Percentiles rank a stretch among this genome's conserved stretches.
Evolutionary conservation across 2,329 filamentous ascomycete genomes (phyloP).

Genomic region (Elsinoe perseae): DNA sequence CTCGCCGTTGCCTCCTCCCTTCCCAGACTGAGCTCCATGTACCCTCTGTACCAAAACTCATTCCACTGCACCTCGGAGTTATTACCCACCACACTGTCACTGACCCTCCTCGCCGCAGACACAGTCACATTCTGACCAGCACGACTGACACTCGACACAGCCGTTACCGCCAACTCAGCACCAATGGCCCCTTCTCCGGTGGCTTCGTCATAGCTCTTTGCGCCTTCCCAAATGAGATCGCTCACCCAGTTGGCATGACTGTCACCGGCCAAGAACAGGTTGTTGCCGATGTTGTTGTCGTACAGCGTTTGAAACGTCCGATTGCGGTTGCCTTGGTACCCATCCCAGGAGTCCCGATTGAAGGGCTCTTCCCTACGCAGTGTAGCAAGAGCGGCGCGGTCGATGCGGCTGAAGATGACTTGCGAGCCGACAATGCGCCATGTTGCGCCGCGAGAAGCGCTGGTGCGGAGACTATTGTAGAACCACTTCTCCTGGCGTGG

Average conservation of each 20-base stretch:
- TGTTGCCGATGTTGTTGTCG: conserved; percentile 60
- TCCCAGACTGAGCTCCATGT: conserved; percentile 55
- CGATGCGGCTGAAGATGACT: conserved; percentile 54
- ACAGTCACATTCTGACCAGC: conserved; percentile 2
- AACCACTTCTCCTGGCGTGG: conserved; percentile 36
- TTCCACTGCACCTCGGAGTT: conserved; percentile 63
- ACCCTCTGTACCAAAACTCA: conserved; percentile 61
- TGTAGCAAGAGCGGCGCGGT: conserved; percentile 33
- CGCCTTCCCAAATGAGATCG: conserved; percentile 35
- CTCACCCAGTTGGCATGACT: conserved; percentile 53
- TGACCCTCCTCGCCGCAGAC: conserved; percentile 1
- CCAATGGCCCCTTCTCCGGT: conserved; percentile 36
- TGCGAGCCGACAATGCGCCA: conserved; percentile 66
- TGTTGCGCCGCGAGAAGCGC: conserved; percentile 51
- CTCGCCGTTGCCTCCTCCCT: conserved; percentile 49
- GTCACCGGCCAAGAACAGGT: conserved; percentile 63
- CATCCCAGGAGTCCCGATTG: conserved; percentile 54
- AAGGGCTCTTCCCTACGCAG: conserved; percentile 31
- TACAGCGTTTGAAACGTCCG: conserved; percentile 59
- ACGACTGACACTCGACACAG: conserved; percentile 36
- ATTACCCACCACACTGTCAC: conserved; percentile 19
- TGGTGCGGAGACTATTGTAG: conserved; percentile 38
- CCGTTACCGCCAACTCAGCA: conserved; percentile 52
- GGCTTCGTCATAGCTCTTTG: conserved; percentile 32
- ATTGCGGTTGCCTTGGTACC: conserved; percentile 62